Percentiles rank a stretch among this genome's conserved stretches.
Conservation (phyloP, 495 filamentous ascomycete species). For the Physcia stellaris region DNA sequence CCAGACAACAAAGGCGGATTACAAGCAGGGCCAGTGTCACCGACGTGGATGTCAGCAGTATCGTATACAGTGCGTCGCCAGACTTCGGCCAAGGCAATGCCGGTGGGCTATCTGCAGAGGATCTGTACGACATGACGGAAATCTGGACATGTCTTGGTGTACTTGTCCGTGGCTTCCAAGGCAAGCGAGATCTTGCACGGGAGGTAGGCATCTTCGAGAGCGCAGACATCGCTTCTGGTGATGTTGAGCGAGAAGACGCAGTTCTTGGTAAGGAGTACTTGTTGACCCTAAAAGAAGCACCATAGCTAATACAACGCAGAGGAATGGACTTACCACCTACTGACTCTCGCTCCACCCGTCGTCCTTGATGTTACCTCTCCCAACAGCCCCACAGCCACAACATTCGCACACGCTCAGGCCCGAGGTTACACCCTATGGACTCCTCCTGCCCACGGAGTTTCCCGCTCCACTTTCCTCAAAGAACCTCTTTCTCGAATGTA, state of each 20-base stretch:
- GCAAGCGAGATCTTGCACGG: constrained; percentile 39
- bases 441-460: constrained; percentile 26
- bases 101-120: constrained; percentile 37
- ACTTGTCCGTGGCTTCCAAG: constrained; percentile 44
- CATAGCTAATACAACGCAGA: too few relatives aligned
- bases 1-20: constrained; percentile 25
- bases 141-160: constrained; percentile 51
- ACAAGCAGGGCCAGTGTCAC: constrained; percentile 25
- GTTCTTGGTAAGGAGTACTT: constrained; percentile 43
- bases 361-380: constrained; percentile 41
- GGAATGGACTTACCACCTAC: constrained; percentile 49
- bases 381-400: constrained; percentile 28
- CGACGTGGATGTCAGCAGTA: constrained; percentile 34
- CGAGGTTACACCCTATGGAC: constrained; percentile 46
- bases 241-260: constrained; percentile 38
- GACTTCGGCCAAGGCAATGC: constrained; percentile 47
- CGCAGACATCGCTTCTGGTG: constrained; percentile 29
- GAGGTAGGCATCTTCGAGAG: constrained; percentile 41
- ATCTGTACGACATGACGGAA: constrained; percentile 53
- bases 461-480: constrained; percentile 47
- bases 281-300: too few relatives aligned
- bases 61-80: constrained; percentile 41
- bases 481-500: constrained; percentile 48
- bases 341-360: constrained; percentile 44
- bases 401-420: constrained; percentile 37